Base-by-base conservation (phyloP, 768 basidiomycete genomes). In the Pleurotus salmoneostramineus region DNA sequence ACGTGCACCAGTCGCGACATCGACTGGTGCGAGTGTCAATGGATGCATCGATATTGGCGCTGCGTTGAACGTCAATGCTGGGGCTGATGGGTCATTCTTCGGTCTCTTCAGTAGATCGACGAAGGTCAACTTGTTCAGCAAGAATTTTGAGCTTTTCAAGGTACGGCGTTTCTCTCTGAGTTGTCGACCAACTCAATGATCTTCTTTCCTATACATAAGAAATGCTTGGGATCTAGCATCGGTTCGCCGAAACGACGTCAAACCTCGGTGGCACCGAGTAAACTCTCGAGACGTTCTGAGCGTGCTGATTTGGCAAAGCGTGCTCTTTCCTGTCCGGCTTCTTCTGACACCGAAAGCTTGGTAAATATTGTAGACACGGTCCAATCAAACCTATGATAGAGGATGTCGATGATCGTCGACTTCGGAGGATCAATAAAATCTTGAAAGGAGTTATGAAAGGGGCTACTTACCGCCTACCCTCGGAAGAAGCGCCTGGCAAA, bases 31-130 rank as follows among this genome's bases (percentile, higher is more conserved):
- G 42, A 59, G 46, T 36, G 61, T 67, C 50, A 61, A 59, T 36
- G 77, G 75, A 0, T 77, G 78, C 65, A 60, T 76, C 42, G 68
- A 71, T n/a, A 60, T 75, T 42, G 64, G 62, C 31, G 68, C 72
- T 0, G 72, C 62, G 0, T 56, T 80, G 32, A 66, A 67, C 46
- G 73, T 77, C 36, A 75, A 72, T 58, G 74, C 72, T 15, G 76
- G 76, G 2, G 78, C 77, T 3, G 63, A 70, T 40, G 75, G 67
- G 4, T 58, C 63, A 32, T 77, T 80, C 65, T 78, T 78, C 58
- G 68, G 68, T 4, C 57, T 80, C 1, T 78, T 79, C 65, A 66
- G 74, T 56, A 59, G 61, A 11, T 65, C 50, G 17, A 72, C 69
- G 0, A 62, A 66, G 57, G 64, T 75, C 8, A 54, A 66, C 6